Evolutionary conservation across 2,329 filamentous ascomycete species (phyloP), one percentile per base, ranked within the genome.

Genomic region (Trematosphaeria pertusa): DNA sequence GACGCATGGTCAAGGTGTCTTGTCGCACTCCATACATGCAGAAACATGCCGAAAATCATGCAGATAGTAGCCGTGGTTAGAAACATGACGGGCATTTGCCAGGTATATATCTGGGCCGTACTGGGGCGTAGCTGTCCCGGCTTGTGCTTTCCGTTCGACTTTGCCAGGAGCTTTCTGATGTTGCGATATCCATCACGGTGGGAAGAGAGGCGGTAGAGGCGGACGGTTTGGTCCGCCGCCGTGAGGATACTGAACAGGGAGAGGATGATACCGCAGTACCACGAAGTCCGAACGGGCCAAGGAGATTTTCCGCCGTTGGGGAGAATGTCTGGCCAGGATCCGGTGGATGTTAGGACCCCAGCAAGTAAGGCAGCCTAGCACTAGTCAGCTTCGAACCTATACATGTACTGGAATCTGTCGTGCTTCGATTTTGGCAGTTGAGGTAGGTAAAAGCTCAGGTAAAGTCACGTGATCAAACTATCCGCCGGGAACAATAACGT

Each of bases 181-280:
- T 68, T 61, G 6, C 47, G 33, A 3, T 68, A 53, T 0, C 71
- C 72, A 48, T 76, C 70, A 6, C 68, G 64, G 49, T 76, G 75
- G 3, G 69, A 67, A 10, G 72, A 73, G 5, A 77, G 55, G 1
- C 75, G 70, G 54, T 76, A 74, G 3, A 77, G 60, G 4, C 74
- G 70, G 7, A 77, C 70, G 3, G 71, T 73, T 48, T 76, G 74
- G 45, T 74, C 69, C 2, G 73, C 69, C 4, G 75, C 71, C 1
- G 74, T 72, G 8, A 81, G 67, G 5, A 81, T 72, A n/a, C 75
- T 74, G 47, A 79, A 79, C 3, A 82, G 68, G 1, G 79, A 71
- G 19, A 83, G 75, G 9, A 81, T 67, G 28, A 76, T 74, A 10
- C 73, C 74, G 38, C 67, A 69, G 54, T 71, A 76, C 73, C 73